A percentile compares a stretch with the other conserved stretches of the same genome.
phyloP scores from a whole-genome alignment of 495 filamentous ascomycete genomes.

The Penicillium fimorum region DNA sequence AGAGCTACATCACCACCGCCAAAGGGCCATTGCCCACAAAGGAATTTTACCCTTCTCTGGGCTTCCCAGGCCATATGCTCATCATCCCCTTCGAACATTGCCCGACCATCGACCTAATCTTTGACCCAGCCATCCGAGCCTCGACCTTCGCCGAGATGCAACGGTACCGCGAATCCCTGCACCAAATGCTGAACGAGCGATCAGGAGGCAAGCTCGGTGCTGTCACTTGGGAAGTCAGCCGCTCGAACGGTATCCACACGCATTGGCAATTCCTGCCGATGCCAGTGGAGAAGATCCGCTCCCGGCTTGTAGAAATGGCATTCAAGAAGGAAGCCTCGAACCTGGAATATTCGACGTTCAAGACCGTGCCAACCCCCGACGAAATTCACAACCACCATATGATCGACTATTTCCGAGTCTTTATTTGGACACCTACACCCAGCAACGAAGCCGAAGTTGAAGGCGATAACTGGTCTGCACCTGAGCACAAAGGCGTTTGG shows the following conservation, averaged over 20 bases:
- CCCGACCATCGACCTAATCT: constrained; percentile 61
- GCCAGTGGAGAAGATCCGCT: constrained; percentile 57
- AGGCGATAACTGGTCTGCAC: constrained; percentile 5
- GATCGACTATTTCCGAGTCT: constrained; percentile 77
- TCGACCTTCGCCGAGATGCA: constrained; percentile 74
- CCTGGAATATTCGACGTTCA: constrained; percentile 58
- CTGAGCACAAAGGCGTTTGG: constrained; percentile 9
- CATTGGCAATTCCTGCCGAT: constrained; percentile 96
- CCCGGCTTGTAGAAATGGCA: constrained; percentile 73
- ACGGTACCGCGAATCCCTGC: constrained; percentile 68
- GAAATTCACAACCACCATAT: constrained; percentile 48
- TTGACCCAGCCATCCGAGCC: constrained; percentile 51
- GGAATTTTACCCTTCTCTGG: constrained; percentile 62
- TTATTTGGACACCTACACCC: constrained; percentile 60
- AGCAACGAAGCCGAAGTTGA: constrained; percentile 12
- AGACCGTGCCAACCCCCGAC: constrained; percentile 20
- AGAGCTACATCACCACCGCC: constrained; percentile 83
- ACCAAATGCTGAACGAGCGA: constrained; percentile 59
- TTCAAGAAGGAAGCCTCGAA: constrained; percentile 86
- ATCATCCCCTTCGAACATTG: constrained; percentile 84
- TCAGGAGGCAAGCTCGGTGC: constrained; percentile 61
- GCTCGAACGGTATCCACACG: constrained; percentile 71
- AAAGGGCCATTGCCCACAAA: constrained; percentile 80
- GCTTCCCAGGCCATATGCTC: constrained; percentile 83
- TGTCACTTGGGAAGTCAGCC: constrained; percentile 88